Percentiles rank a stretch among this genome's conserved stretches.
Evolutionary conservation across 768 basidiomycete species (phyloP).

Genomic region (Hygrocybe coccinea): DNA sequence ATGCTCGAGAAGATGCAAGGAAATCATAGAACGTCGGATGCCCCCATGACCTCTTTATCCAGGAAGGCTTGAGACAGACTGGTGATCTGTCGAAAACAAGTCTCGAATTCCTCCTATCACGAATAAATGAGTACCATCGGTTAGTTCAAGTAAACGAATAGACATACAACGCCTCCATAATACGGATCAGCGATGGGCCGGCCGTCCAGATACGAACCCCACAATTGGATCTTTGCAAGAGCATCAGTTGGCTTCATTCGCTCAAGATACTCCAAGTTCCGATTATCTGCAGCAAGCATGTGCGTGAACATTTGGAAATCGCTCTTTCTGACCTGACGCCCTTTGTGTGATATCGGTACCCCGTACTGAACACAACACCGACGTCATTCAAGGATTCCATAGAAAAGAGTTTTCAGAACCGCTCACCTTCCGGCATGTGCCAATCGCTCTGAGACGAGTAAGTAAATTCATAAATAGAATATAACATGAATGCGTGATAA

Average conservation of each 20-base stretch:
- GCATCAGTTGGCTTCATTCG: slow-evolving; percentile 45
- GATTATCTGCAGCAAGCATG: slow-evolving; percentile 80
- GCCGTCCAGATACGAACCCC: slow-evolving; percentile 71
- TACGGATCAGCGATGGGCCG: slow-evolving; percentile 82
- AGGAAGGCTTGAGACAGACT: slow-evolving; percentile 73
- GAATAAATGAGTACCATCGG: not conserved
- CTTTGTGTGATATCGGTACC: slow-evolving; percentile 64
- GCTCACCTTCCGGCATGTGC: slow-evolving; percentile 2
- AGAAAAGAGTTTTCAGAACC: not conserved
- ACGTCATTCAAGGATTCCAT: not conserved
- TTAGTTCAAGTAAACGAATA: not conserved
- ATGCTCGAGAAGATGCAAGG: not conserved
- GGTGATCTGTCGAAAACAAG: slow-evolving; percentile 72
- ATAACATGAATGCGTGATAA: not conserved
- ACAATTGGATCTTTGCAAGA: slow-evolving; percentile 67
- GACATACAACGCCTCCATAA: slow-evolving; percentile 61
- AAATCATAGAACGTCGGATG: not conserved
- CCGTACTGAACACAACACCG: slow-evolving; percentile 46
- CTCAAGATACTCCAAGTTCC: slow-evolving; percentile 61
- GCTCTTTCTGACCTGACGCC: slow-evolving; percentile 56
- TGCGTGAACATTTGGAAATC: slow-evolving; percentile 79
- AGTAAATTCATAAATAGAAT: not conserved
- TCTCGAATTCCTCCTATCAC: slow-evolving; percentile 64
- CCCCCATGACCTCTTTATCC: slow-evolving; percentile 44
- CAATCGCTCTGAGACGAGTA: not conserved